phyloP scores from a whole-genome alignment of 169 alveolate genomes.

The Ichthyophthirius multifiliis region DNA sequence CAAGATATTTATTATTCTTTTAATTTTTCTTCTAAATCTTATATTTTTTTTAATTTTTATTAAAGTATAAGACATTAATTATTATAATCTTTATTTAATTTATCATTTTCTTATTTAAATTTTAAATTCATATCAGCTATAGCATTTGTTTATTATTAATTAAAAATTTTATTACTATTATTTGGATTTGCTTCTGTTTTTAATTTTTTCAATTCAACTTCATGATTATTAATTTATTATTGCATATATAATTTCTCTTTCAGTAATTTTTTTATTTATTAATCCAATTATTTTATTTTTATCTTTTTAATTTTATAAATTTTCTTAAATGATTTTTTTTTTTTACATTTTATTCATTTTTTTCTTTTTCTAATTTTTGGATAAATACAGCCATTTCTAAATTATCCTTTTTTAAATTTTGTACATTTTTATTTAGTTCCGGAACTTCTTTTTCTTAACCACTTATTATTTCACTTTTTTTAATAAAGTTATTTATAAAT shows the following conservation, averaged over 20 bases:
- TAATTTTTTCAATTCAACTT: background rate
- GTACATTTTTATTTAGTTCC: background rate
- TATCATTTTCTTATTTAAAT: too few relatives aligned
- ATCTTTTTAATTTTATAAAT: background rate
- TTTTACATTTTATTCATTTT: background rate
- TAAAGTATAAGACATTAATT: too few relatives aligned
- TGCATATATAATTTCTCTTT: background rate
- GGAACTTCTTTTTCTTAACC: background rate
- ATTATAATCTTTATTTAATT: too few relatives aligned
- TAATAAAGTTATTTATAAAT: background rate
- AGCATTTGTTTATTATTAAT: too few relatives aligned
- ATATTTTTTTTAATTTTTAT: too few relatives aligned
- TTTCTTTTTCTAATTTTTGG: conserved; percentile 2
- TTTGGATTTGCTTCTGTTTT: too few relatives aligned
- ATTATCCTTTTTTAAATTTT: background rate
- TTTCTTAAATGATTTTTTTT: background rate
- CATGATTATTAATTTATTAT: background rate
- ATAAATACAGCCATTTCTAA: conserved; percentile 8
- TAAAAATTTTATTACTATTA: too few relatives aligned
- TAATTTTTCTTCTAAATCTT: too few relatives aligned
- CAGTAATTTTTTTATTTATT: background rate
- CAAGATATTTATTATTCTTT: too few relatives aligned
- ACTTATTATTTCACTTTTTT: background rate
- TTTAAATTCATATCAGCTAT: too few relatives aligned
- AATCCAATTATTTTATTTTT: background rate